phyloP scores from a whole-genome alignment of 2,329 filamentous ascomycete genomes.

The Spiromastix sp. region DNA sequence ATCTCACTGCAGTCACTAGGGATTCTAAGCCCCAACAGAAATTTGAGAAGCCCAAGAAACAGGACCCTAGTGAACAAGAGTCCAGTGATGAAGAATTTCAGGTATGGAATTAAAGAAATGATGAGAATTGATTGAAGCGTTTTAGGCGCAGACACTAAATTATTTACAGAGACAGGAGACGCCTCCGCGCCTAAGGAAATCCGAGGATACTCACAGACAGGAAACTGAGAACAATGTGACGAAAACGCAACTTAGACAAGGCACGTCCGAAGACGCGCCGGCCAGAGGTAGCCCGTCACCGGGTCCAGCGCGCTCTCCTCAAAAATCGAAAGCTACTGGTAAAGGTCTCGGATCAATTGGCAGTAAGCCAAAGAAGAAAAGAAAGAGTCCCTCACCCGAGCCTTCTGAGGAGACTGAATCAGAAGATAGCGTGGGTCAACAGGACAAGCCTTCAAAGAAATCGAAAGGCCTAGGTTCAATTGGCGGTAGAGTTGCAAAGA shows the following conservation, averaged over 20 bases:
- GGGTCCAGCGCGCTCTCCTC: not conserved
- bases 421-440: too few relatives aligned
- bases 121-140: too few relatives aligned
- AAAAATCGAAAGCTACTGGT: conserved; percentile 5
- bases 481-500: conserved; percentile 10
- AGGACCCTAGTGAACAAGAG: too few relatives aligned
- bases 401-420: too few relatives aligned
- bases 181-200: too few relatives aligned
- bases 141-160: too few relatives aligned
- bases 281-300: not conserved
- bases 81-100: conserved; percentile 5
- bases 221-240: too few relatives aligned
- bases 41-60: conserved; percentile 1
- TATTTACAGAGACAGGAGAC: too few relatives aligned
- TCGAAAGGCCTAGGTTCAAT: conserved; percentile 9
- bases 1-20: not conserved
- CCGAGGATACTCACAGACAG: too few relatives aligned
- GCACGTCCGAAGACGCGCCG: not conserved
- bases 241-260: too few relatives aligned
- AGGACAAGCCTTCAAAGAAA: too few relatives aligned
- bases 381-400: too few relatives aligned
- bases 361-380: conserved; percentile 9
- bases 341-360: conserved; percentile 10
- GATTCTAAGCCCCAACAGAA: not conserved
- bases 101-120: conserved; percentile 2